Percentiles rank a stretch among this genome's conserved stretches.
Evolutionary conservation across 2,329 filamentous ascomycete genomes (phyloP).

Genomic region (Passalora sequoiae): DNA sequence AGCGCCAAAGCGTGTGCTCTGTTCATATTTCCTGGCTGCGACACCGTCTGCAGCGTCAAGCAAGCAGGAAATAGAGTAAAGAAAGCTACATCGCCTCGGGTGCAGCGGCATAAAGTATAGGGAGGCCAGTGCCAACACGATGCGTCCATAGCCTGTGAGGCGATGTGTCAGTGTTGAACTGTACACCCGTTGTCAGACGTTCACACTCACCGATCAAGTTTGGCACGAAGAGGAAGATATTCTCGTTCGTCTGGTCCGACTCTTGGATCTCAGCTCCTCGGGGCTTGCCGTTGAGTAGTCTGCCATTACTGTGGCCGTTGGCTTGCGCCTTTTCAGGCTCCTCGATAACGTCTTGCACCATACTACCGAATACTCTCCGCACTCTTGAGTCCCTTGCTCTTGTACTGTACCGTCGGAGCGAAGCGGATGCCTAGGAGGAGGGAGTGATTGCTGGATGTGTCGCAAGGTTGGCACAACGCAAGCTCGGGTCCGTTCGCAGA

Average conservation of each 20-base stretch:
- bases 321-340: slow-evolving; percentile 16
- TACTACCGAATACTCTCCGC: slow-evolving; percentile 9
- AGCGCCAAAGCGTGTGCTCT: slow-evolving; percentile 91
- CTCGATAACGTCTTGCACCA: slow-evolving; percentile 24
- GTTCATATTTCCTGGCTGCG: slow-evolving; percentile 79
- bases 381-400: no score
- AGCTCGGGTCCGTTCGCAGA: no score
- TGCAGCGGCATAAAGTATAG: slow-evolving; percentile 99
- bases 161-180: slow-evolving; percentile 4
- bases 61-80: slow-evolving; percentile 90
- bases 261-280: slow-evolving; percentile 14
- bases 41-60: slow-evolving; percentile 93
- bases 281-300: slow-evolving; percentile 20
- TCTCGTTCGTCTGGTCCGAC: slow-evolving; percentile 38
- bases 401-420: no score
- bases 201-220: slow-evolving; percentile 46
- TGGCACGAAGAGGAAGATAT: slow-evolving; percentile 51
- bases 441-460: no score
- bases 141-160: slow-evolving; percentile 44
- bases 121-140: slow-evolving; percentile 68
- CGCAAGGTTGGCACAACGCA: no score
- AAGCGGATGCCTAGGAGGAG: no score
- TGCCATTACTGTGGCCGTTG: slow-evolving; percentile 19
- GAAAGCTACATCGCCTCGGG: slow-evolving; percentile 84
- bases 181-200: background rate